A percentile compares a stretch with the other conserved stretches of the same genome.
Conservation (phyloP, 257 asterid species). For the Solanum bulbocastanum region DNA sequence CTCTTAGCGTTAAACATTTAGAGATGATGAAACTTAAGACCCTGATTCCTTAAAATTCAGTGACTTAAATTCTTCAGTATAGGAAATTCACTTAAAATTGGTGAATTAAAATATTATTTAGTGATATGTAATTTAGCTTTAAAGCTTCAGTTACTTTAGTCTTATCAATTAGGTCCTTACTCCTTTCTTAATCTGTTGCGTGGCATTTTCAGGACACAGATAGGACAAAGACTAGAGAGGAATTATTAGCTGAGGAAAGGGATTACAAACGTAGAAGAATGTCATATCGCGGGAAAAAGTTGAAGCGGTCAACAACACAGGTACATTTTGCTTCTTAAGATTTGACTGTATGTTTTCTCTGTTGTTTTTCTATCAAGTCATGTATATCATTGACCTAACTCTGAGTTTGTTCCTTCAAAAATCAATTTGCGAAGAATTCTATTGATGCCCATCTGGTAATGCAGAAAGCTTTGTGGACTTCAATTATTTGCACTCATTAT, state of each 20-base stretch:
- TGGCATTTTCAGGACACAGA: conserved; percentile 37
- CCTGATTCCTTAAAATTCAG: not conserved
- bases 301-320: conserved; percentile 61
- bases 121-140: not conserved
- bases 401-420: not conserved
- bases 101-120: not conserved
- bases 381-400: not conserved
- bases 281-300: conserved; percentile 92
- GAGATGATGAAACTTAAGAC: not conserved
- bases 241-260: conserved; percentile 95
- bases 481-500: not conserved
- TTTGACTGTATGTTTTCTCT: not conserved
- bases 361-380: not conserved
- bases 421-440: not conserved
- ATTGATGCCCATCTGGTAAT: not conserved
- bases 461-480: not conserved
- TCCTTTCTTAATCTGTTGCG: not conserved
- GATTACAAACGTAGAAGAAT: conserved; percentile 92
- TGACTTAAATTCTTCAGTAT: not conserved
- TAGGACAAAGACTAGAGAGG: conserved; percentile 71
- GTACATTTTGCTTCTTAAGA: conserved; percentile 15
- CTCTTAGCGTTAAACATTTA: not conserved
- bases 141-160: not conserved
- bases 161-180: not conserved
- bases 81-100: not conserved